Percentiles rank a stretch among this genome's conserved stretches.
Evolutionary conservation across 345 rosid species (phyloP).

Genomic region (Aethionema arabicum): DNA sequence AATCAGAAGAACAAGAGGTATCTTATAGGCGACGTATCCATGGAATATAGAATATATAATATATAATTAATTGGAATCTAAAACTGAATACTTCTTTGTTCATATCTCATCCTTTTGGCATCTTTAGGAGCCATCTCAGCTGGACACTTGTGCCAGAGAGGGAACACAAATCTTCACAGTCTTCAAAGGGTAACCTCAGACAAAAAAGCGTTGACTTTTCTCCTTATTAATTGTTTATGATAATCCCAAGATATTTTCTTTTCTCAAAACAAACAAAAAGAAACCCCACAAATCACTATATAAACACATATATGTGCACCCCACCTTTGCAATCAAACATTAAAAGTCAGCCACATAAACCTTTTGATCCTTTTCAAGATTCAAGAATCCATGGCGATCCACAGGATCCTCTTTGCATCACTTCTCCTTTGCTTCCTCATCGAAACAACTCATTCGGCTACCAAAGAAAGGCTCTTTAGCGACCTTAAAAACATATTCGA

Average conservation of each 20-base stretch:
- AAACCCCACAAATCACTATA: conserved; percentile 35
- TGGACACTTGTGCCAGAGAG: conserved; percentile 39
- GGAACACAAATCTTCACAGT: conserved; percentile 37
- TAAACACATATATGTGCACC: conserved; percentile 27
- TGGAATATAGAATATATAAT: conserved; percentile 15
- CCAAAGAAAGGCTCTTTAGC: conserved; percentile 39
- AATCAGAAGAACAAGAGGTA: conserved; percentile 17
- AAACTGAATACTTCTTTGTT: conserved; percentile 24
- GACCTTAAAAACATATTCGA: conserved; percentile 42
- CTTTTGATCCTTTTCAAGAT: conserved; percentile 19
- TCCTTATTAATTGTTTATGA: conserved; percentile 15
- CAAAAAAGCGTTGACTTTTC: conserved; percentile 35
- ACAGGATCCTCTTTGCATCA: conserved; percentile 35
- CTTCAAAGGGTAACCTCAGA: conserved; percentile 39
- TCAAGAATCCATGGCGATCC: conserved; percentile 38
- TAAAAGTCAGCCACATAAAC: conserved; percentile 27
- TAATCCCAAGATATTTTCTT: conserved; percentile 26
- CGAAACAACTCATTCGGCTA: conserved; percentile 17
- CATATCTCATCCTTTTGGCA: conserved; percentile 34
- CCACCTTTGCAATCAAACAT: conserved; percentile 34
- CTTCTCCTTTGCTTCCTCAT: conserved; percentile 34
- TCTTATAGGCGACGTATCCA: conserved; percentile 11
- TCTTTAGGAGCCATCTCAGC: conserved; percentile 35
- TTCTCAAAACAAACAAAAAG: background rate
- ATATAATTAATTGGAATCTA: conserved; percentile 17